Evolutionary conservation across 75 land plant species (phyloP).

Genomic region (Cryptomeria japonica): DNA sequence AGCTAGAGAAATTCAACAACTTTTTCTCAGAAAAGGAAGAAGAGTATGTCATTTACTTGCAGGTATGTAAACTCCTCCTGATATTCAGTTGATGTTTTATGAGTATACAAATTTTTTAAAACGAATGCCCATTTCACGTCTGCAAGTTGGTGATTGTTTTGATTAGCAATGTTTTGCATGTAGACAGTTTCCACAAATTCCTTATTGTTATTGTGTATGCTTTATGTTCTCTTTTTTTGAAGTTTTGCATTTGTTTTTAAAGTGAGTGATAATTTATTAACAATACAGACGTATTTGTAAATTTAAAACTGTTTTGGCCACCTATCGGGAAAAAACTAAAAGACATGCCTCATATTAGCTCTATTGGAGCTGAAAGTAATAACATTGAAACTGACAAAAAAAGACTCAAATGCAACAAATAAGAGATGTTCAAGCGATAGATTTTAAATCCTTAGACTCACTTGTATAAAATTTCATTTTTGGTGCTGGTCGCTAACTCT

Average conservation of each 20-base stretch:
- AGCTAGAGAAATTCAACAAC: conserved; percentile 90
- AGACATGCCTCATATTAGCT: not conserved
- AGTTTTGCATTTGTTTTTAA: not conserved
- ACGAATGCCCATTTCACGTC: not conserved
- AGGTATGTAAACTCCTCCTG: conserved; percentile 46
- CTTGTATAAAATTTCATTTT: not conserved
- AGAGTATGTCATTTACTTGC: conserved; percentile 84
- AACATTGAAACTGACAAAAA: not conserved
- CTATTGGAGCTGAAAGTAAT: not conserved
- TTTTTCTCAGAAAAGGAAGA: conserved; percentile 95
- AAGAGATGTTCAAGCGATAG: not conserved
- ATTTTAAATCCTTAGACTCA: not conserved
- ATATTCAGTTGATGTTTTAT: not conserved
- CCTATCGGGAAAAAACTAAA: not conserved
- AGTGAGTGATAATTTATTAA: not conserved
- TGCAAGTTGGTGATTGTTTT: not conserved
- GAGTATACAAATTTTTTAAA: not conserved
- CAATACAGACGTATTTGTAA: not conserved
- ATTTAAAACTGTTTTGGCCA: not conserved
- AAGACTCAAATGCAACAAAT: not conserved
- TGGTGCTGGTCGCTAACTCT: not conserved
- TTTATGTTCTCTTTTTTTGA: not conserved
- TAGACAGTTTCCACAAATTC: not conserved
- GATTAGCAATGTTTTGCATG: not conserved
- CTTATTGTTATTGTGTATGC: not conserved